Percentiles rank a stretch among this genome's conserved stretches.
Conservation (phyloP, 495 filamentous ascomycete genomes). For the Collariella sp. region DNA sequence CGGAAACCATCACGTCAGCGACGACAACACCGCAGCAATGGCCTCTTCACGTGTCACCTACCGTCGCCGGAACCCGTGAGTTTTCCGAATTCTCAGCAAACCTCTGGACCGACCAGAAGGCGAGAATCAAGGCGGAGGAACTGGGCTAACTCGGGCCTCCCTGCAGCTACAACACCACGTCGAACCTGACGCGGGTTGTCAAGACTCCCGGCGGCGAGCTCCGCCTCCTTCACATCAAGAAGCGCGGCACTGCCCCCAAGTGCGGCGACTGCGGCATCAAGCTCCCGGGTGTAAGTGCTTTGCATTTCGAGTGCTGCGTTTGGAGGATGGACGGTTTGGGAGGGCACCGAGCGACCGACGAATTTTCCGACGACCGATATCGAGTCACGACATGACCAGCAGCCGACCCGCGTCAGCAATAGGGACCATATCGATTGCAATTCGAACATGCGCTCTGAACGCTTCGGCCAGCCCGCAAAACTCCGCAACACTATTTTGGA, state of each 20-base stretch:
- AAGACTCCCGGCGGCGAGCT: conserved; percentile 94
- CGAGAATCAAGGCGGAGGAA: conserved; percentile 5
- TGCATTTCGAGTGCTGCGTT: background rate
- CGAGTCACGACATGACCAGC: background rate
- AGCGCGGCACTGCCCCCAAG: conserved; percentile 91
- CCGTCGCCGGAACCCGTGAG: conserved; percentile 89
- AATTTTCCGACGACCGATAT: background rate
- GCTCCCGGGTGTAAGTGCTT: conserved; percentile 76
- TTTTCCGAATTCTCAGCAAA: conserved; percentile 22
- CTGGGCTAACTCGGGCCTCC: conserved; percentile 18
- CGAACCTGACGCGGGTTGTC: conserved; percentile 92
- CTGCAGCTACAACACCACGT: conserved; percentile 87
- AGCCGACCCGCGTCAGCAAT: background rate
- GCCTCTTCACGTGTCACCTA: conserved; percentile 50
- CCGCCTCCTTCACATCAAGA: conserved; percentile 96
- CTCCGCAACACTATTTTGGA: background rate
- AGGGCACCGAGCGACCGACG: background rate
- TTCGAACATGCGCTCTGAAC: background rate
- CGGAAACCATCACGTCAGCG: conserved; percentile 41
- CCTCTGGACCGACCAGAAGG: background rate
- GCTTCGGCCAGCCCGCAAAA: background rate
- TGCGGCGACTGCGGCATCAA: conserved; percentile 98
- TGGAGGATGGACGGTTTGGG: background rate
- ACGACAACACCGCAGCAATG: conserved; percentile 55
- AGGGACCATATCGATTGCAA: background rate